These are phyloP conservation scores for Gossypium rotundifolium DNA, from an alignment of 345 rosid genomes.

Conservation along the genomic window DNA sequence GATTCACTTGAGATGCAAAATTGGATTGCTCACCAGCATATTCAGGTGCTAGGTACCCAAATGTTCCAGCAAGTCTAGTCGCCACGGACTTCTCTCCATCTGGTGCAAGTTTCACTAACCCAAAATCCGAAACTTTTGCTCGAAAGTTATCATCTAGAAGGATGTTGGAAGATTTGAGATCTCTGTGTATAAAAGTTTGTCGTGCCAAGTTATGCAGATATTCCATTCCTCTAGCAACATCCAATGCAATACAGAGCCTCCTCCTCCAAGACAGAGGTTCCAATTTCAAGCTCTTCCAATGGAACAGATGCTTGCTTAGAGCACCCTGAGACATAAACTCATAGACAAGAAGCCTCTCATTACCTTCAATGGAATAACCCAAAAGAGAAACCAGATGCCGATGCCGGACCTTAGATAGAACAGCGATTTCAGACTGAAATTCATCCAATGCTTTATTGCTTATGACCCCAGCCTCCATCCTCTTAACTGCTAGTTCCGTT, in stretches of 20 bases:
- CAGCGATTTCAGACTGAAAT: constrained; percentile 69
- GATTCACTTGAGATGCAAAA: not conserved
- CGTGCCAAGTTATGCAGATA: constrained; percentile 73
- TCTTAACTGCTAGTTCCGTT: constrained; percentile 65
- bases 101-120: constrained; percentile 76
- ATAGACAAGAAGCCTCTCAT: constrained; percentile 64
- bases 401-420: constrained; percentile 70
- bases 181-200: constrained; percentile 68
- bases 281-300: constrained; percentile 54
- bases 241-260: constrained; percentile 63
- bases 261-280: constrained; percentile 71
- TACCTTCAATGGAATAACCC: constrained; percentile 62
- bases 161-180: constrained; percentile 76
- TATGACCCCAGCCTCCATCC: constrained; percentile 67
- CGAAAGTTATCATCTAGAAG: constrained; percentile 58
- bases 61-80: constrained; percentile 75
- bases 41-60: constrained; percentile 80
- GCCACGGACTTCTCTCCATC: constrained; percentile 57
- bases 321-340: constrained; percentile 85
- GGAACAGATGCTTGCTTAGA: constrained; percentile 69
- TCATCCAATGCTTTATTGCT: constrained; percentile 57
- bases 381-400: constrained; percentile 68
- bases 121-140: constrained; percentile 76
- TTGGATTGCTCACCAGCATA: constrained; percentile 54
- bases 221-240: constrained; percentile 78